phyloP scores from a whole-genome alignment of 805 yeast species.

The Kazachstania martiniae region DNA sequence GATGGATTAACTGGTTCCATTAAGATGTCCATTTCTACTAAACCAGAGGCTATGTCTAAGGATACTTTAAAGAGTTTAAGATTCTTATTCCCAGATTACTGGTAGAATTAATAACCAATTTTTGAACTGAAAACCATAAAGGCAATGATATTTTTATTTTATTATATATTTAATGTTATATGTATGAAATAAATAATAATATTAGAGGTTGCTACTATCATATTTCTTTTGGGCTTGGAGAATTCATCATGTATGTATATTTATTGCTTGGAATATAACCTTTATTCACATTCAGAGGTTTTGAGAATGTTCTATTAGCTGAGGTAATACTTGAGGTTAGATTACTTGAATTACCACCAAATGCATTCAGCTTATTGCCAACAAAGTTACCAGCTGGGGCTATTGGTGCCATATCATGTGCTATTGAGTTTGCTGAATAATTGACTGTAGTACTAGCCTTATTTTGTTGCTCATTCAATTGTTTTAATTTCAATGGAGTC shows the following conservation, averaged over 20 bases:
- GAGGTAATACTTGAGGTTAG: not conserved
- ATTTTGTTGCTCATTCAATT: slow-evolving; percentile 7
- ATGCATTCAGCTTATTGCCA: slow-evolving; percentile 19
- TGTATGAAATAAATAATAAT: too few species aligned
- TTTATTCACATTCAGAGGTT: slow-evolving; percentile 1
- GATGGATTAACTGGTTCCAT: slow-evolving; percentile 62
- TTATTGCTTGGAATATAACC: slow-evolving; percentile 28
- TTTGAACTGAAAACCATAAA: slow-evolving; percentile 2
- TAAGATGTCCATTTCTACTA: slow-evolving; percentile 74
- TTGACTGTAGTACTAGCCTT: too few species aligned
- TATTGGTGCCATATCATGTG: not conserved
- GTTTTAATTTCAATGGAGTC: slow-evolving; percentile 17
- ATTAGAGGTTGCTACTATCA: too few species aligned
- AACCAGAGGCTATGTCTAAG: slow-evolving; percentile 58
- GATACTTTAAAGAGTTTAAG: slow-evolving; percentile 72
- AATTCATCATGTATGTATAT: slow-evolving; percentile 26
- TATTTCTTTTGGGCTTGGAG: slow-evolving; percentile 22
- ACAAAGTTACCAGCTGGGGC: not conserved
- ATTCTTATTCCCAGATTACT: slow-evolving; percentile 83
- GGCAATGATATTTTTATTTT: not conserved
- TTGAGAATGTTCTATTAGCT: not conserved
- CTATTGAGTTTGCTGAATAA: slow-evolving; percentile 12
- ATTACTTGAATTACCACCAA: slow-evolving; percentile 7
- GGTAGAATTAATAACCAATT: slow-evolving; percentile 35
- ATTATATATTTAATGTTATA: too few species aligned